Base-by-base conservation (phyloP, 2,329 filamentous ascomycete genomes). In the Ophiostoma perfectum region DNA sequence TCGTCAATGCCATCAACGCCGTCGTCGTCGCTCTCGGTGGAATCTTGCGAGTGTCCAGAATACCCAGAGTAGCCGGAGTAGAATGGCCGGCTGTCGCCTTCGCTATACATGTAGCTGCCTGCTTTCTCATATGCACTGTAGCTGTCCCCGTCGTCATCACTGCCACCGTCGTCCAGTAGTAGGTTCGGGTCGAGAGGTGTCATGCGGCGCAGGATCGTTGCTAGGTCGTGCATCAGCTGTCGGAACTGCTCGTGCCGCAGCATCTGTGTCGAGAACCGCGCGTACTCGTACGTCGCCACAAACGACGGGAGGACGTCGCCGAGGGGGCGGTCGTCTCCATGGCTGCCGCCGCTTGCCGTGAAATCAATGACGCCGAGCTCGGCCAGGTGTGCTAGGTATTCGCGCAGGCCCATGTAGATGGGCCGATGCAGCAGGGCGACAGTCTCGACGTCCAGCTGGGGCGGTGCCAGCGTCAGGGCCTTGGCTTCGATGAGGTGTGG, bases 401-500 rank as follows among this genome's bases (percentile, higher is more conserved):
- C 88, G 65, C 93, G 86, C 71, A 98, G 80, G 5, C 88, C 88
- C 87, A 93, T 91, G 62, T 84, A 83, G 1, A 83, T 81, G 2
- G 88, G 86, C 67, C 93, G 83, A 74, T 91, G 90, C 5, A 98
- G 83, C 12, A 93, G 78, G 4, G 85, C 85, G 6, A 93, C 86
- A 1, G 91, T 87, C 44, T 88, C 84, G 11, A 86, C 81, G 73
- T 93, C 89, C 1, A 90, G 84, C 36, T 82, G 75, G 0, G 82
- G 81, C 42, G 89, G 92, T 0, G 90, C 92, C 49, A 97, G 84
- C 0, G 91, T 93, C n/a, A 97, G 87, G 0, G 93, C 94, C 77
- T 94, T 94, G 9, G 92, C 94, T 80, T 98, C 94, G 71, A 98
- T 91, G 41, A 98, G 83, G 75, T 96, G 90, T 1, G 93, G 92